Conservation (phyloP, 179 eudicot species). For the Silene coronaria region DNA sequence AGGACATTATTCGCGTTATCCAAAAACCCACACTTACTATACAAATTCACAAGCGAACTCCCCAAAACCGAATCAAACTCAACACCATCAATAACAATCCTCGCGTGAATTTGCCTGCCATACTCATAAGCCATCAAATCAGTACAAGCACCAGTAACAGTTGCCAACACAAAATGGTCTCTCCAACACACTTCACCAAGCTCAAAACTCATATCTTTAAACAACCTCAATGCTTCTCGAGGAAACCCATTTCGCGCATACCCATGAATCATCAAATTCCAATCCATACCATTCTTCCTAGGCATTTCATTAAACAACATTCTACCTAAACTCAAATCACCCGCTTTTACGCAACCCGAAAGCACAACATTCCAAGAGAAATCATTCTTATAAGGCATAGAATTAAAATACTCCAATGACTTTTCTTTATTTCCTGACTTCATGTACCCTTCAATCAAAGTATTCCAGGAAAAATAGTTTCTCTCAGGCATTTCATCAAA, state of each 20-base stretch:
- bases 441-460: constrained; percentile 71
- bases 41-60: constrained; percentile 75
- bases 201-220: constrained; percentile 44
- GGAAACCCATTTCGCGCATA: constrained; percentile 51
- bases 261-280: constrained; percentile 84
- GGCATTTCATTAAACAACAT: constrained; percentile 72
- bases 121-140: constrained; percentile 48
- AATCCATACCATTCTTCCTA: constrained; percentile 58
- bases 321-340: constrained; percentile 47
- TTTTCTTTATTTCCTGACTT: constrained; percentile 34
- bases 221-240: constrained; percentile 57
- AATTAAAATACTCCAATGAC: constrained; percentile 43
- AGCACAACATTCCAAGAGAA: constrained; percentile 79
- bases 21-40: constrained; percentile 73
- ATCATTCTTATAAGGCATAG: constrained; percentile 55
- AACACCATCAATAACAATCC: constrained; percentile 39
- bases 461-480: constrained; percentile 75
- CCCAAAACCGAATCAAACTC: constrained; percentile 62
- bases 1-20: constrained; percentile 42
- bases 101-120: constrained; percentile 78
- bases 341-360: constrained; percentile 51
- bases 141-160: constrained; percentile 62
- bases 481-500: constrained; percentile 76
- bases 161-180: constrained; percentile 62
- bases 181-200: constrained; percentile 26